Base-by-base conservation (phyloP, 2,329 filamentous ascomycete genomes). In the Elsinoe ampelina region DNA sequence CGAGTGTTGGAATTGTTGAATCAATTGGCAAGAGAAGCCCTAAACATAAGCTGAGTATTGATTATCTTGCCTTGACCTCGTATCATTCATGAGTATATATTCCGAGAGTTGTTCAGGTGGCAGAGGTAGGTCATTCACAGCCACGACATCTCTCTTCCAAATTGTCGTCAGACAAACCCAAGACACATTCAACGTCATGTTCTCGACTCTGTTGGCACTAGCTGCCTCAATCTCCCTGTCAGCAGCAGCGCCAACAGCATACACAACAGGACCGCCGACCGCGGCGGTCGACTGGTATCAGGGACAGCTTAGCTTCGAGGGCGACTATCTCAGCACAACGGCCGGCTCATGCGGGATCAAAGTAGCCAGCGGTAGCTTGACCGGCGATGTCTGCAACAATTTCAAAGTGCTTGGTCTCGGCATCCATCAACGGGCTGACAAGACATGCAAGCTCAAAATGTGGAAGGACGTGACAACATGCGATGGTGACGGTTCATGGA, bases 401-500 rank as follows among this genome's bases (percentile, higher is more conserved):
- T 39, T 66, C 34, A 41, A 20, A 19, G 58, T 55, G 4, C 34
- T 41, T 13, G 61, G 54, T 20, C 43, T 66, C 8, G 61, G 60
- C 12, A 58, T 67, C 19, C 54, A 57, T 13, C 60, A 62, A 17
- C 54, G 55, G 3, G 41, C 47, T 8, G 50, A 59, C 11, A 60
- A 60, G 8, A 59, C 57, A 20, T 67, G 65, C 58, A 60, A 57
- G 1, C 36, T 60, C 36, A 59, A 58, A 42, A n/a, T 60, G 8
- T 60, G 59, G 59, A 56, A 56, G 30, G 61, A 57, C 13, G 57
- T 58, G n/a, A 48, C 57, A 15, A 62, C 35, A 13, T 67, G 65
- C 41, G 60, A 60, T n/a, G 57, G 42, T 1, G 42, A 55, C 34
- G 54, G 54, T 5, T 34, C 22, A 5, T 56, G 54, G 57, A 59